phyloP scores from a whole-genome alignment of 169 alveolate species.

The Cryptosporidium sp. region DNA sequence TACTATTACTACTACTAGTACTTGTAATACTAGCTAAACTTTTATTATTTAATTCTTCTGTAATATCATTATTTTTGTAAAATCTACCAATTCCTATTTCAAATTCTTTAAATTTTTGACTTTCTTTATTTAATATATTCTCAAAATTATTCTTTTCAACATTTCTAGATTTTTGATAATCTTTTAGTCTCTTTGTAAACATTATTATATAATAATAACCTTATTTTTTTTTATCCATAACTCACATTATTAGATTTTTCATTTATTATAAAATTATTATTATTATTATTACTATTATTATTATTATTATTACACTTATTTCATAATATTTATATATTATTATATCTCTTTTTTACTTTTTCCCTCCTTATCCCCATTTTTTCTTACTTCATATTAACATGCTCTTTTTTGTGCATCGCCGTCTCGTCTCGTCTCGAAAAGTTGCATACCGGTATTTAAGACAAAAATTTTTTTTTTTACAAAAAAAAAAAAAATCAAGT shows the following conservation, averaged over 20 bases:
- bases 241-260: neutral
- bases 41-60: too few species aligned
- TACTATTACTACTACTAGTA: neutral
- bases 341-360: neutral
- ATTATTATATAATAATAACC: neutral
- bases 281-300: too few species aligned
- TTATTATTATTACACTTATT: neutral
- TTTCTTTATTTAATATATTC: neutral
- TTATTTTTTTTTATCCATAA: neutral
- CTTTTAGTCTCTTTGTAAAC: constrained; percentile 41
- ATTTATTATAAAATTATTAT: too few species aligned
- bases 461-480: neutral
- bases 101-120: neutral
- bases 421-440: constrained; percentile 59
- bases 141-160: neutral
- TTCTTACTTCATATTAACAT: constrained; percentile 3
- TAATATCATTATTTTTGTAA: neutral
- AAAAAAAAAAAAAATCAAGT: neutral
- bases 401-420: constrained; percentile 21
- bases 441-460: constrained; percentile 49
- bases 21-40: neutral
- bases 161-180: neutral
- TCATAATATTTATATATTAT: neutral
- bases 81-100: neutral
- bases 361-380: neutral